Base-by-base conservation (phyloP, 768 basidiomycete species). In the Calocera cornea region DNA sequence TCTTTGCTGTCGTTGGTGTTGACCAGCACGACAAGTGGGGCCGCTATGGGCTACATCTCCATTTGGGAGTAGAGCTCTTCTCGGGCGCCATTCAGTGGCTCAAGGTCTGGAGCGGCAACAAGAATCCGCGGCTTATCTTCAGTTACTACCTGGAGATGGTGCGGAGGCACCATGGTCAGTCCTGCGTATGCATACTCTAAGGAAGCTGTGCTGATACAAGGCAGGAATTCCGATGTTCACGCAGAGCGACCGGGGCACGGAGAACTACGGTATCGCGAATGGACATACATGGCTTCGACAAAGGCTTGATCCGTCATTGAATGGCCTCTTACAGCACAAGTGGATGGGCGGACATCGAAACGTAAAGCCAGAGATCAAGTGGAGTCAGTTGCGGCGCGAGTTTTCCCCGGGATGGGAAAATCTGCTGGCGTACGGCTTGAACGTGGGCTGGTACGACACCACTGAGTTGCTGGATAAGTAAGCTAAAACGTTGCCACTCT, bases 21-120 rank as follows among this genome's bases (percentile, higher is more conserved):
- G 79, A 83, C 65, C 82, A 83, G 68, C 80, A 83, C 69, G 79
- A 83, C 67, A 83, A 83, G 54, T 82, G 78, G 78, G 72, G 73
- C 36, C 67, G 71, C 7, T 82, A 78, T 71, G 79, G 79, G 0
- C 72, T 82, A 0, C 73, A 66, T 27, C 70, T 79, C 1, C 44
- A 68, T 0, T 78, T 41, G 19, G 64, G 64, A 2, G 80, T 69
- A 19, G 44, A 47, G 19, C 44, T 19, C 44, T 47, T 47, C 19
- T 47, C 44, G 5, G 44, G 44, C 44, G 5, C 5, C 5, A 19
- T 47, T 19, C 24, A 8, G 5, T 47, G 44, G 44, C 3, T 47
- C 5, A 7, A 19, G 5, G 19, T 47, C 16, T 47, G 44, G 44
- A 3, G 44, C 19, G 3, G 8, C 8, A 47, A 47, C 24, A 3